Conservation (phyloP, 768 basidiomycete species). For the Russula olivacea region DNA sequence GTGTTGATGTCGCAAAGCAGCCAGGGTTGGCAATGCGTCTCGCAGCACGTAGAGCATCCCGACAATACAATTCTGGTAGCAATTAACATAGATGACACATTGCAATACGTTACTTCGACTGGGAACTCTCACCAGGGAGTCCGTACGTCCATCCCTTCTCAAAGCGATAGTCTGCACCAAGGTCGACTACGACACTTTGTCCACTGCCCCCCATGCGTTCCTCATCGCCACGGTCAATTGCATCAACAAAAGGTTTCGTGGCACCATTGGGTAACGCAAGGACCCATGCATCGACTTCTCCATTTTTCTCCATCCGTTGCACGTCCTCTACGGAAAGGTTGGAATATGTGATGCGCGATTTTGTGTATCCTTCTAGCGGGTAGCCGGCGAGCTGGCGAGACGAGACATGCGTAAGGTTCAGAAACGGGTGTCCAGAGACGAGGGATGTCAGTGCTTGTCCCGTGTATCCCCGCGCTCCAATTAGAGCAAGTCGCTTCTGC, state of each 20-base stretch:
- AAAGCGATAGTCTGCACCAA: constrained; percentile 94
- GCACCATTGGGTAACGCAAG: constrained; percentile 99
- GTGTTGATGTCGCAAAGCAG: constrained; percentile 91
- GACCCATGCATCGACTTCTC: constrained; percentile 95
- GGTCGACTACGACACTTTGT: constrained; percentile 80
- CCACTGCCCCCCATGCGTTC: constrained; percentile 38
- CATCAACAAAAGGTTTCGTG: constrained; percentile 95
- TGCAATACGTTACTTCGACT: constrained; percentile 34
- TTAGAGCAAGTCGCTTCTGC: constrained; percentile 86
- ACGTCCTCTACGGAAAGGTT: constrained; percentile 78
- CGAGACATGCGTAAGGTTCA: constrained; percentile 91
- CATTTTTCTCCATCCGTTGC: constrained; percentile 79
- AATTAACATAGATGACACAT: constrained; percentile 32
- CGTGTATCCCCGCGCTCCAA: constrained; percentile 94
- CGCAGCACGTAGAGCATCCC: constrained; percentile 56
- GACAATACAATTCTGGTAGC: constrained; percentile 77
- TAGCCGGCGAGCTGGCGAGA: constrained; percentile 89
- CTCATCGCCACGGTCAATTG: constrained; percentile 70
- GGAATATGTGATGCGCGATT: constrained; percentile 64
- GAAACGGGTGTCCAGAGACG: constrained; percentile 82
- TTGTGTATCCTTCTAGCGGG: constrained; percentile 74
- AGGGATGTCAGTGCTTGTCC: constrained; percentile 86
- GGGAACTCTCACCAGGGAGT: constrained; percentile 85
- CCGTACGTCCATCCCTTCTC: constrained; percentile 96
- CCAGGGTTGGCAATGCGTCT: constrained; percentile 95